Evolutionary conservation across 2,329 filamentous ascomycete genomes (phyloP).

Genomic region (Apiospora saccharicola): DNA sequence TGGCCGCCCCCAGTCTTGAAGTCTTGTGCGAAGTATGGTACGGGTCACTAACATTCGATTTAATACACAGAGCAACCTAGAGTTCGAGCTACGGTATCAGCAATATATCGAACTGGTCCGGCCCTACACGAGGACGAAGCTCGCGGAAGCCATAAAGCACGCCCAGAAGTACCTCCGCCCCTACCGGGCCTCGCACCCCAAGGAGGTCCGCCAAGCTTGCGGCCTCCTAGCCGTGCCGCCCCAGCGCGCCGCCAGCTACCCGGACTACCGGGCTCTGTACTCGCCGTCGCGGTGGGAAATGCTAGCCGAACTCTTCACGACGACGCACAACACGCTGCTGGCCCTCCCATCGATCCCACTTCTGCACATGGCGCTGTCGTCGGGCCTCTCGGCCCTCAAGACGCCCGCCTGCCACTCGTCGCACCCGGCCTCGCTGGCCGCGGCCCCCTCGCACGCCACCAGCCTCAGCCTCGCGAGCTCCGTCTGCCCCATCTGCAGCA

Average conservation of each 20-base stretch:
- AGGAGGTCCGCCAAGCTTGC: conserved; percentile 75
- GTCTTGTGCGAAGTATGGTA: background rate
- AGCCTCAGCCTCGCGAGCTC: conserved; percentile 66
- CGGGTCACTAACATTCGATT: background rate
- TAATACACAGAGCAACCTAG: conserved; percentile 63
- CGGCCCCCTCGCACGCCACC: conserved; percentile 47
- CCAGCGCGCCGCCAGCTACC: conserved; percentile 51
- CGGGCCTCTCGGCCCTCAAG: conserved; percentile 92
- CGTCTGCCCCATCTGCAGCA: conserved; percentile 95
- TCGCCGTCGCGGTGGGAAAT: conserved; percentile 74
- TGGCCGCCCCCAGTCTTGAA: background rate
- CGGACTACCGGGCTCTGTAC: conserved; percentile 68
- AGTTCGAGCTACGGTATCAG: conserved; percentile 92
- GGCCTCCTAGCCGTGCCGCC: conserved; percentile 80
- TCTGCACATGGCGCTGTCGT: conserved; percentile 88
- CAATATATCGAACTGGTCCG: conserved; percentile 94
- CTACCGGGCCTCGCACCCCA: conserved; percentile 72
- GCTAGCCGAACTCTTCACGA: conserved; percentile 81
- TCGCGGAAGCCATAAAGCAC: conserved; percentile 80
- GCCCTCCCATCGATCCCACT: conserved; percentile 83
- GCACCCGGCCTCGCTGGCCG: conserved; percentile 38
- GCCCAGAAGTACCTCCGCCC: conserved; percentile 82
- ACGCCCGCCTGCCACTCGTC: conserved; percentile 88
- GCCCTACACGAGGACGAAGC: conserved; percentile 55
- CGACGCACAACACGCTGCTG: conserved; percentile 86